Evolutionary conservation across 2,329 filamentous ascomycete species (phyloP), one percentile per base, ranked within the genome.

Genomic region (Didymella arachidicola): DNA sequence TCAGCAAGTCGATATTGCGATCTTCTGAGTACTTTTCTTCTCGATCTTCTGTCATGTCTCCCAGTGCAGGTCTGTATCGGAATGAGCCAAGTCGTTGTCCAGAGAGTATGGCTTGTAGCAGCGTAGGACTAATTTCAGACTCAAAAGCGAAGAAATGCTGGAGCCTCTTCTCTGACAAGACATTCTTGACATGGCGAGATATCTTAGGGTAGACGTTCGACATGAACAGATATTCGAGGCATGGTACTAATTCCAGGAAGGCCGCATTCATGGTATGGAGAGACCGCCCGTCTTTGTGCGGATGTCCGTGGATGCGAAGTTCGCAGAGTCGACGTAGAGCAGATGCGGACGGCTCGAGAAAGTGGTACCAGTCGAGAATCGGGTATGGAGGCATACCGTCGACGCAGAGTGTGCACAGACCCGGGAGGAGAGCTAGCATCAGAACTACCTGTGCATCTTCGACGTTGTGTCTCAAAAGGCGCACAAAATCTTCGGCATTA

Each of bases 401-500:
- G n/a, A 51, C 25, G 14, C 2, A 5, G 6, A 57, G 46, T 11
- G 3, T 18, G 10, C 0, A 11, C 2, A 51, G 25, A 3, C 19
- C n/a, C 2, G 45, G 39, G 4, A 56, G 32, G 1, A 39, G 26
- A 11, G 53, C 47, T 4, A 51, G 25, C 30, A 57, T 32, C 26
- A 51, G 11, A 4, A 57, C 16, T 10, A 57, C 11, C 4, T 51
- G 47, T 10, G 47, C 53, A 22, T 57, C 41, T 16, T 57, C 53
- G 5, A 46, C 32, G 10, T 46, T 26, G 25, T 46, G 41, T 22
- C 19, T 41, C 5, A 50, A 7, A 10, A 39, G 47, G 1, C 41
- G 53, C 8, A 41, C 2, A 8, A 57, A 41, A 16, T 51, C 41
- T 11, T 38, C 46, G 2, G 45, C 32, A 7, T 39, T 45, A 8